These are phyloP conservation scores for Ichthyophthirius multifiliis DNA, from an alignment of 169 alveolate genomes.

Conservation along the genomic window DNA sequence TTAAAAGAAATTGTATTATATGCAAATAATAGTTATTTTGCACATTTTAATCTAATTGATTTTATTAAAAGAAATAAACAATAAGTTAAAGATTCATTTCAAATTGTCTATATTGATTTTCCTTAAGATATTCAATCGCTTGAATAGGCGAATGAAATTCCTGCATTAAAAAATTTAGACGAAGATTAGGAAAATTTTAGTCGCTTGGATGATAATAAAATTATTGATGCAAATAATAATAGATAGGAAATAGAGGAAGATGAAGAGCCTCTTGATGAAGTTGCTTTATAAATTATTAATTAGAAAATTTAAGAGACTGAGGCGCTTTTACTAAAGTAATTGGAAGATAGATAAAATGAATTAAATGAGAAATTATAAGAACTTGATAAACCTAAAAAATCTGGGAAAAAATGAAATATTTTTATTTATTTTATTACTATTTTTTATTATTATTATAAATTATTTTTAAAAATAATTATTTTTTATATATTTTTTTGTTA, in stretches of 20 bases:
- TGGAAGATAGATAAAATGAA: not conserved
- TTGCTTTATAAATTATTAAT: not conserved
- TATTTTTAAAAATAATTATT: too few species aligned
- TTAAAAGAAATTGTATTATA: not conserved
- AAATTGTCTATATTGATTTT: not conserved
- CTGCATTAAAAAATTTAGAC: not conserved
- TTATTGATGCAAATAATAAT: not conserved
- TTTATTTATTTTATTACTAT: too few species aligned
- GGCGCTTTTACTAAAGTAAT: not conserved
- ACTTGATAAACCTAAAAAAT: not conserved
- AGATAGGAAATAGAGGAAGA: not conserved
- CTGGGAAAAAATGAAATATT: constrained; percentile 5
- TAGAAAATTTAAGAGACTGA: not conserved
- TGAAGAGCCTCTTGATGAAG: not conserved
- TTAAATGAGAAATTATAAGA: constrained; percentile 2
- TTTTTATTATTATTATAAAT: too few species aligned
- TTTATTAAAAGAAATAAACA: not conserved
- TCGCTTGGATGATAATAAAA: not conserved
- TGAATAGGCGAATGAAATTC: not conserved
- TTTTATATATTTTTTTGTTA: too few species aligned
- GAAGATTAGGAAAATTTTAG: not conserved
- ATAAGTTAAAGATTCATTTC: not conserved
- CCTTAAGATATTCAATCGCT: not conserved
- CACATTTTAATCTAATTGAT: not conserved
- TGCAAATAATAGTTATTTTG: not conserved